Base-by-base conservation (phyloP, 2,329 filamentous ascomycete genomes). In the Neocatenulostroma microsporum region DNA sequence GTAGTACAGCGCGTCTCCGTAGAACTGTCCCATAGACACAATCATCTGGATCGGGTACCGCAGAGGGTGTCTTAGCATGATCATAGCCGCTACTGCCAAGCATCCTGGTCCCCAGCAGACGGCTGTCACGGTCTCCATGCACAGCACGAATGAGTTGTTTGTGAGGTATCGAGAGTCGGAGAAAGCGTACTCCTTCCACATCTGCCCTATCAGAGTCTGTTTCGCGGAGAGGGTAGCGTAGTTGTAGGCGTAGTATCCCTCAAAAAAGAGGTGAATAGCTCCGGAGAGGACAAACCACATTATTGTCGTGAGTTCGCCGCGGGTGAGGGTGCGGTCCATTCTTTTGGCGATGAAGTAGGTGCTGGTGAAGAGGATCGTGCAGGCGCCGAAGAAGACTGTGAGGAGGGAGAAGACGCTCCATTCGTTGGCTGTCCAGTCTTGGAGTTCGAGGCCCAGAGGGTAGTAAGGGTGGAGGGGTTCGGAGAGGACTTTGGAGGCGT, bases 131-230 rank as follows among this genome's bases (percentile, higher is more conserved):
- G 73, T 77, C 68, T 94, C 87, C 60, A 94, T 80, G 58, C 83
- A 88, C n/a, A 94, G 67, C 49, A 91, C 86, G 52, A 94, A 87
- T 1, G 80, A 73, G 55, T 91, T 83, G 13, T 79, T 78, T 2
- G 81, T 87, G 49, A 94, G 67, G 55, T 94, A 94, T 28, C 87
- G 74, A 37, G 86, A 93, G 63, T 94, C 87, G 2, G 84, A 88
- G 21, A 88, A 71, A 3, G 84, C 73, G 58, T 94, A 94, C 62
- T 94, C 87, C 57, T 94, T 94, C 87, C 87, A 94, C 29, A 94
- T 68, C 65, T 94, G 85, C 3, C 81, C 84, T 39, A 88, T 81
- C 6, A 91, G 63, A 37, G 80, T 78, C 56, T 86, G 80, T 41
- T 76, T 76, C 9, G 73, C 67, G 0, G 78, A 76, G 57, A 94